A percentile compares a stretch with the other conserved stretches of the same genome.
Conservation (phyloP, 169 alveolate species). For the Eimeria sp. region DNA sequence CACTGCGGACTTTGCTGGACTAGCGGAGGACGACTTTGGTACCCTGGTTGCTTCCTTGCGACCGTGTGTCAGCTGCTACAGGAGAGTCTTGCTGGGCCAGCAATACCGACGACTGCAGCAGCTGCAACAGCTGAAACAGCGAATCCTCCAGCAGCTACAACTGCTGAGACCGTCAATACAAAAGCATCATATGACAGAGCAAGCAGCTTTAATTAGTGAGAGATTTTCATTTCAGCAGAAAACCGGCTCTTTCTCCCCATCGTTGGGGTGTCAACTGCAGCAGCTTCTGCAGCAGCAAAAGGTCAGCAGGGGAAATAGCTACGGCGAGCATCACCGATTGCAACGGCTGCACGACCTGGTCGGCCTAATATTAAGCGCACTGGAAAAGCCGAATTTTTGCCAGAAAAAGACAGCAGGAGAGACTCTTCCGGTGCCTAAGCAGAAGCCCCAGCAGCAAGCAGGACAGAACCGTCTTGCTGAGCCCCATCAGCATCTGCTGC, state of each 20-base stretch:
- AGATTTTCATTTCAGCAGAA: constrained; percentile 10
- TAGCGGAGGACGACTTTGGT: constrained; percentile 38
- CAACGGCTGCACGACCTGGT: constrained; percentile 26
- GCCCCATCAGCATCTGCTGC: constrained; percentile 40
- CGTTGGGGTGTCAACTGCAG: constrained; percentile 25
- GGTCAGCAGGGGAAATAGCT: background rate
- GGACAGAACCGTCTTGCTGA: background rate
- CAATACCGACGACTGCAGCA: constrained; percentile 29
- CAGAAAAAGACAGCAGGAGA: background rate
- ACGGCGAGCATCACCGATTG: constrained; percentile 45
- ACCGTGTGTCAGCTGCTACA: constrained; percentile 53
- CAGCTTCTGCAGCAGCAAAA: constrained; percentile 65
- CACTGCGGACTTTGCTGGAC: background rate
- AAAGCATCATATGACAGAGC: constrained; percentile 50
- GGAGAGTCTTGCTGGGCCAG: constrained; percentile 27
- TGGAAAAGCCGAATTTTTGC: background rate
- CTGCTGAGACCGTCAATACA: background rate
- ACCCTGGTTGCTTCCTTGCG: constrained; percentile 23
- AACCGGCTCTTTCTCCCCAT: constrained; percentile 8
- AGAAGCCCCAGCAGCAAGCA: background rate
- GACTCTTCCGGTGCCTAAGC: constrained; percentile 5
- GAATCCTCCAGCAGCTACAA: constrained; percentile 25
- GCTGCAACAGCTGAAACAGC: constrained; percentile 46
- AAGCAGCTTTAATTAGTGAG: constrained; percentile 23
- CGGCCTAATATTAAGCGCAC: background rate